Conservation (phyloP, 208 protist species). For the Wallacemonas sp. region DNA sequence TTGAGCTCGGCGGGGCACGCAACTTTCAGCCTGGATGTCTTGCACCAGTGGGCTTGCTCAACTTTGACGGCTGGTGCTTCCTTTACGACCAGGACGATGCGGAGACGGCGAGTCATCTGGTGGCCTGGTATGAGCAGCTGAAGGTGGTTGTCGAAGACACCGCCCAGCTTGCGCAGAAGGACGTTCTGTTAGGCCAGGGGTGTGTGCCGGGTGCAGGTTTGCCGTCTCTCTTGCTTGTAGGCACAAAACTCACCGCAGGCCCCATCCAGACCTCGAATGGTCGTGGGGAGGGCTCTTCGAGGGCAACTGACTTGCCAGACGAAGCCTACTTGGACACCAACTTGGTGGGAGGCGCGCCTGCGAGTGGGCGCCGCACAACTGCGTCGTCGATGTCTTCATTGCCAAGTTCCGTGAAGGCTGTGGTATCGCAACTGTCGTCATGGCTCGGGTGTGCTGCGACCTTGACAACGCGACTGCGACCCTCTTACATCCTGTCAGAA, state of each 20-base stretch:
- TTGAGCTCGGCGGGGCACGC: conserved; percentile 75
- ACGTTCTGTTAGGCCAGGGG: background rate
- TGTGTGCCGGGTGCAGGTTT: background rate
- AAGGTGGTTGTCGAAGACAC: background rate
- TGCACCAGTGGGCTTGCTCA: conserved; percentile 44
- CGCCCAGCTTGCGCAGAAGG: background rate
- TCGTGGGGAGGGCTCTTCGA: background rate
- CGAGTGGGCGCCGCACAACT: no score
- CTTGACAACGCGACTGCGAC: conserved; percentile 17
- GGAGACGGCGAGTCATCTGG: conserved; percentile 55
- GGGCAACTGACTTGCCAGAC: conserved; percentile 16
- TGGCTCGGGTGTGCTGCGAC: conserved; percentile 18
- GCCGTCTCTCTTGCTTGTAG: conserved; percentile 43
- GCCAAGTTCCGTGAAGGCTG: no score
- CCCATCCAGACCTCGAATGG: background rate
- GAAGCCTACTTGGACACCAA: conserved; percentile 35
- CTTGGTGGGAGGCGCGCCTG: background rate
- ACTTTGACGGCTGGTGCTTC: conserved; percentile 78
- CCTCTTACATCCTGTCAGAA: conserved; percentile 47
- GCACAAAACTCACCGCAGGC: conserved; percentile 37
- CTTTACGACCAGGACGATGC: conserved; percentile 64
- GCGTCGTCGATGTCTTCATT: no score
- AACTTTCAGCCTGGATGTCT: conserved; percentile 46
- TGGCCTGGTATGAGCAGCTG: conserved; percentile 52
- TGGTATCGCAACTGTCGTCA: no score